A percentile compares a stretch with the other conserved stretches of the same genome.
phyloP scores from a whole-genome alignment of 345 rosid species.

The Rhodamnia rubescens region DNA sequence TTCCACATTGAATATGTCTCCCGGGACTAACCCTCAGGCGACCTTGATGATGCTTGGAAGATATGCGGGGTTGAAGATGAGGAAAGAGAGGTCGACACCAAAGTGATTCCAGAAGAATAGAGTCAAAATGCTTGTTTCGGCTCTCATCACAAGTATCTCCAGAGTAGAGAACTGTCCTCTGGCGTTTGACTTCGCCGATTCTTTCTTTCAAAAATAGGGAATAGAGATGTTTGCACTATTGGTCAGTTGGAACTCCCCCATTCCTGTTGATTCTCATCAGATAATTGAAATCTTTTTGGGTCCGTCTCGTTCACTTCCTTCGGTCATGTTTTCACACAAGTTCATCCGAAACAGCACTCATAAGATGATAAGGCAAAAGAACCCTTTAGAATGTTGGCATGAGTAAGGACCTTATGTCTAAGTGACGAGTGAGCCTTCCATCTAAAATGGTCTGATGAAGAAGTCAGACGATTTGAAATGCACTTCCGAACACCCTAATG shows the following conservation, averaged over 20 bases:
- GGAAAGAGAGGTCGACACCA: not conserved
- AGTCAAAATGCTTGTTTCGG: not conserved
- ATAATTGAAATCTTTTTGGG: not conserved
- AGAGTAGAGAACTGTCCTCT: not conserved
- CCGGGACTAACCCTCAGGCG: constrained; percentile 97
- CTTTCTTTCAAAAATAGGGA: not conserved
- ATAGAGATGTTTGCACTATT: not conserved
- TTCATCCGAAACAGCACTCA: not conserved
- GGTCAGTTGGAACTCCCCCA: not conserved
- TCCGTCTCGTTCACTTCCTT: not conserved
- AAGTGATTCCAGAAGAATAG: not conserved
- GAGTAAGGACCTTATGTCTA: not conserved
- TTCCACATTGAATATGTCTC: constrained; percentile 57
- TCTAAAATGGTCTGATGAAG: not conserved
- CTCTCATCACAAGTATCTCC: not conserved
- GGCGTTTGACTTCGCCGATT: not conserved
- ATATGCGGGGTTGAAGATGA: not conserved
- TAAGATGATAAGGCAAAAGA: not conserved
- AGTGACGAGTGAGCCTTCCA: not conserved
- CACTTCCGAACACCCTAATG: not conserved
- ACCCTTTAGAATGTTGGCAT: not conserved
- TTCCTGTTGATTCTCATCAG: not conserved
- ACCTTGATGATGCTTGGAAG: constrained; percentile 86
- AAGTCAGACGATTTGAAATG: not conserved
- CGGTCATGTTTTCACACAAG: not conserved